Base-by-base conservation (phyloP, 2,329 filamentous ascomycete genomes). In the Ceratocystis lukuohia region DNA sequence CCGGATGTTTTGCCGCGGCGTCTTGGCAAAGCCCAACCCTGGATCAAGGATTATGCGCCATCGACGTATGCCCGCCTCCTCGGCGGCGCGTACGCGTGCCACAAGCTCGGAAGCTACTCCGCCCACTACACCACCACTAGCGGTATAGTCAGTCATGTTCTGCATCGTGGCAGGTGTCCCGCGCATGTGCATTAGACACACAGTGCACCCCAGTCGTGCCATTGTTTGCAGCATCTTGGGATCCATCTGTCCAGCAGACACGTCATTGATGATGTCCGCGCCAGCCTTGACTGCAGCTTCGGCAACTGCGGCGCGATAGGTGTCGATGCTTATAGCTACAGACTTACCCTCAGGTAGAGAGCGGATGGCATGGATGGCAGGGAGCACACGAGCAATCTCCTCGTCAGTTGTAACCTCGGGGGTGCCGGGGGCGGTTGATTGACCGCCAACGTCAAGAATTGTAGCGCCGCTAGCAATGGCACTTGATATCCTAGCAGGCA, bases 21-120 rank as follows among this genome's bases (percentile, higher is more conserved):
- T 86, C 78, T 99, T 99, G 66, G 94, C 91, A 73, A 99, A 99
- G 0, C 94, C 94, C 41, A 99, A 83, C 0, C 94, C 94, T 0
- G 94, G 94, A 74, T 99, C 94, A 1, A 97, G 84, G 44, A 97
- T 86, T 70, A 99, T 95, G 70, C 93, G 88, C 94, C 94, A 99
- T 62, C 92, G 86, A 3, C 89, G 82, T 56, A 99, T 83, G 0
- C 94, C 94, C 0, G 91, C 91, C 15, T 79, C 81, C 74, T 95
- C 81, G 25, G 94, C 94, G 1, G 84, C 89, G 0, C 78, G 77
- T 4, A 97, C 82, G 17, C 92, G 87, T 7, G 77, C 80, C 2
- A 81, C 77, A 4, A 96, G 82, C 75, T 96, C 92, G 1, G 73
- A 71, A 5, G 81, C 84, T 2, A 96, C 80, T 8, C 82, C 84